A percentile compares a stretch with the other conserved stretches of the same genome.
phyloP scores from a whole-genome alignment of 495 filamentous ascomycete species.

The Articulospora tetracladia region DNA sequence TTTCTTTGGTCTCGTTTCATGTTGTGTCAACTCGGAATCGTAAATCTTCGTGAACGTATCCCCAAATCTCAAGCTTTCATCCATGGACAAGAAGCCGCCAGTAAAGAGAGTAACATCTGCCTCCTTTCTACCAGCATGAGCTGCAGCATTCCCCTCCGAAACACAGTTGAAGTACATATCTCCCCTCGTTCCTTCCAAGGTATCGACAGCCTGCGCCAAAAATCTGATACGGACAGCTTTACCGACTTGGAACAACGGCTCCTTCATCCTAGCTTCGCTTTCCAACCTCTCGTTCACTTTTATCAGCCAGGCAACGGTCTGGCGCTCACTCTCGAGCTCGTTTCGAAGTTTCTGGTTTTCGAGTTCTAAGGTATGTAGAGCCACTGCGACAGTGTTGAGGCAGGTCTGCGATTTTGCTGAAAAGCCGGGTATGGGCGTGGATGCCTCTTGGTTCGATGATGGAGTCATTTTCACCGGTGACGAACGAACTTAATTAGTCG shows the following conservation, averaged over 20 bases:
- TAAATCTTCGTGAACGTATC: constrained; percentile 2
- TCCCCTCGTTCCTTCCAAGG: not conserved
- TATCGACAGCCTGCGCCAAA: constrained; percentile 6
- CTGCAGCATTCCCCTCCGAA: constrained; percentile 7
- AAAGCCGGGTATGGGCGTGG: no score
- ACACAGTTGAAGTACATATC: not conserved
- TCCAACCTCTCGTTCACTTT: not conserved
- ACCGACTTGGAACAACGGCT: constrained; percentile 3
- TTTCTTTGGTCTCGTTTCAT: not conserved
- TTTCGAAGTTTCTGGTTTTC: not conserved
- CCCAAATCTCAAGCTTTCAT: not conserved
- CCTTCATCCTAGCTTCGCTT: not conserved
- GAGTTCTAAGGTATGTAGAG: no score
- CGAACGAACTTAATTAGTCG: no score
- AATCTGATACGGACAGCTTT: constrained; percentile 9
- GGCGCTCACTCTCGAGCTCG: not conserved
- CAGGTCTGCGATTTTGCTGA: no score
- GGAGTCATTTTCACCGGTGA: not conserved
- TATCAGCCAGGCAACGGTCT: not conserved
- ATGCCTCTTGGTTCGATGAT: not conserved
- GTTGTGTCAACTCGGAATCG: not conserved
- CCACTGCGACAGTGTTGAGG: no score
- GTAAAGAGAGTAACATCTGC: constrained; percentile 2
- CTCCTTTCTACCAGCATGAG: constrained; percentile 6
- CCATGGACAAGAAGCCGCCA: not conserved